Conservation (phyloP, 257 asterid species). For the Osmanthus fragrans region DNA sequence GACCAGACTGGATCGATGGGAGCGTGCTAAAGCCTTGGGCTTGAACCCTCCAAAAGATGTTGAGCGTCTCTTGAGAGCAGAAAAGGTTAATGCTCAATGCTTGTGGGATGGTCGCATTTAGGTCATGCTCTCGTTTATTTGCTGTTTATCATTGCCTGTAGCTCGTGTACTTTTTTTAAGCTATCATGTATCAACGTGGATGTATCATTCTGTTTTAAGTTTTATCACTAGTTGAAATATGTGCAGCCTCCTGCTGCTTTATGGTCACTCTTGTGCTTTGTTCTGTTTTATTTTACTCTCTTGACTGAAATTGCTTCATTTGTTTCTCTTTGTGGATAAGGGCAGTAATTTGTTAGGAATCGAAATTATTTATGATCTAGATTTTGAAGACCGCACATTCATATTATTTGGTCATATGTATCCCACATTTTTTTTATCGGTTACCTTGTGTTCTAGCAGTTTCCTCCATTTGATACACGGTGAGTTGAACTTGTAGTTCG, state of each 20-base stretch:
- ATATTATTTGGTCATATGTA: background rate
- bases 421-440: background rate
- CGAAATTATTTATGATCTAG: background rate
- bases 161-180: background rate
- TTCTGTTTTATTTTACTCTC: background rate
- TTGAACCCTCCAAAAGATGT: conserved; percentile 61
- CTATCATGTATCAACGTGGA: background rate
- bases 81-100: conserved; percentile 44
- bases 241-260: conserved; percentile 22
- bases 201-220: background rate
- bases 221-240: conserved; percentile 6
- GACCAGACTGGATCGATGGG: conserved; percentile 73
- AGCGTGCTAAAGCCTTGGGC: conserved; percentile 60
- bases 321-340: background rate
- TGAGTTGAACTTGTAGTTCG: background rate
- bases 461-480: background rate
- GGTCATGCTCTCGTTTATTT: background rate
- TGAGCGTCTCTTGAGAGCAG: conserved; percentile 39
- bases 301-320: background rate
- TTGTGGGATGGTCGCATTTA: conserved; percentile 81
- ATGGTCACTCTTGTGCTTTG: background rate
- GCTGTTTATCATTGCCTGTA: background rate
- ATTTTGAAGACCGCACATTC: background rate
- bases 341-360: background rate
- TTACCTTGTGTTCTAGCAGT: background rate